Conservation (phyloP, 805 yeast species). For the Starmerella floris region DNA sequence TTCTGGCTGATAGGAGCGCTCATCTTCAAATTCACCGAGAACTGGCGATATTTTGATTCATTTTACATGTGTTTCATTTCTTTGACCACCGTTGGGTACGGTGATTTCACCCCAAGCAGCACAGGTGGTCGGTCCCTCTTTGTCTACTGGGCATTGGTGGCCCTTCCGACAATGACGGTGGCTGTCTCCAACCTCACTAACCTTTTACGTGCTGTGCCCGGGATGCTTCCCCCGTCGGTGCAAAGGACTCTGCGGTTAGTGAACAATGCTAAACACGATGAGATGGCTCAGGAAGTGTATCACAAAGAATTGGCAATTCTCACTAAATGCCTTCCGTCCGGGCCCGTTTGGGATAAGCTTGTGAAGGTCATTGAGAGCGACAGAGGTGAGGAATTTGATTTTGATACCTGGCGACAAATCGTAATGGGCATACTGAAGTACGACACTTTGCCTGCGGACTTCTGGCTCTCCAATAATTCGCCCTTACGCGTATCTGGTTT, state of each 20-base stretch:
- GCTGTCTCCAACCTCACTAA: slow-evolving; percentile 15
- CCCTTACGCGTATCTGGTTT: slow-evolving; percentile 11
- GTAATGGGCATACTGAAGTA: slow-evolving; percentile 1
- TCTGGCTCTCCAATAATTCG: slow-evolving; percentile 19
- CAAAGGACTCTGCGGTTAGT: not conserved
- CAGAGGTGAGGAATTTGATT: not conserved
- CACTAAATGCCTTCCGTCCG: not conserved
- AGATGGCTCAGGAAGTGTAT: not conserved
- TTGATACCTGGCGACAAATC: slow-evolving; percentile 9
- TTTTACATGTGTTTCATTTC: slow-evolving; percentile 69
- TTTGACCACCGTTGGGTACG: slow-evolving; percentile 74
- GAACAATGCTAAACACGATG: not conserved
- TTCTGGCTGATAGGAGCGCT: slow-evolving; percentile 69
- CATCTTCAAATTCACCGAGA: slow-evolving; percentile 38
- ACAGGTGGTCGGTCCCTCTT: slow-evolving; percentile 62
- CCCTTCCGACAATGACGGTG: slow-evolving; percentile 73
- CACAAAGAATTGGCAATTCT: not conserved
- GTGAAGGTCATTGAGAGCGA: slow-evolving; percentile 2
- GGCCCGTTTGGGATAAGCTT: slow-evolving; percentile 9
- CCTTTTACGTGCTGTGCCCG: not conserved
- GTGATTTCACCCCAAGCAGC: slow-evolving; percentile 52
- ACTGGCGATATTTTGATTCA: slow-evolving; percentile 58
- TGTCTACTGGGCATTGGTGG: slow-evolving; percentile 65
- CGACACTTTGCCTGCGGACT: slow-evolving; percentile 6
- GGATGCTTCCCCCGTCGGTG: not conserved